phyloP scores from a whole-genome alignment of 805 yeast species.

The Suhomyces xylopsoci region DNA sequence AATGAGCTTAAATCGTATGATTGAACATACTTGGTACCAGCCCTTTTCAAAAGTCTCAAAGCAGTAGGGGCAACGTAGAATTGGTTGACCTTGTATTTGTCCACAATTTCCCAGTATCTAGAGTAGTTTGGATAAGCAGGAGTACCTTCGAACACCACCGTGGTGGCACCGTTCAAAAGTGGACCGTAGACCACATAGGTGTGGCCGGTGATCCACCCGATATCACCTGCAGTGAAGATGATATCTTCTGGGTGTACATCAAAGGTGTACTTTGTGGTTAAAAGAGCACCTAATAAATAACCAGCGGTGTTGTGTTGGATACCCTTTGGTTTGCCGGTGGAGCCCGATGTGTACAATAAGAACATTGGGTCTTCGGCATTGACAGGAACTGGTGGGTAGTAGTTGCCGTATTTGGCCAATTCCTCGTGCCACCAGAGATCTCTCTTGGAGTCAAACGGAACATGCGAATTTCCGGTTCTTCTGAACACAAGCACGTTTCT shows the following conservation, averaged over 20 bases:
- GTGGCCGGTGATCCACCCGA: conserved; percentile 99
- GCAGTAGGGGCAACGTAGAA: conserved; percentile 99
- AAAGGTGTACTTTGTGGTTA: conserved; percentile 89
- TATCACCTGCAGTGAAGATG: conserved; percentile 95
- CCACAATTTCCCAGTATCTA: conserved; percentile 95
- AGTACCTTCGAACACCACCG: conserved; percentile 94
- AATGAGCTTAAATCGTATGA: conserved; percentile 81
- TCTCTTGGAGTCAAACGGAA: conserved; percentile 73
- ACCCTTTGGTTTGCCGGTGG: conserved; percentile 98
- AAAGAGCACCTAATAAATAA: conserved; percentile 85
- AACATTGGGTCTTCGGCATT: conserved; percentile 93
- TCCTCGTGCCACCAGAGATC: conserved; percentile 98
- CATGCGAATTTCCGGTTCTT: conserved; percentile 76
- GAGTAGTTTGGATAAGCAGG: conserved; percentile 96
- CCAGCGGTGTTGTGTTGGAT: conserved; percentile 95
- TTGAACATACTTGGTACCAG: conserved; percentile 80
- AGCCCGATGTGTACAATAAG: conserved; percentile 94
- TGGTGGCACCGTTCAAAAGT: conserved; percentile 76
- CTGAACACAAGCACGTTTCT: conserved; percentile 81
- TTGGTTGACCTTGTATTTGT: conserved; percentile 86
- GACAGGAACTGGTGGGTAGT: conserved; percentile 84
- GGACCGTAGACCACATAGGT: conserved; percentile 96
- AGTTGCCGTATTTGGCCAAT: conserved; percentile 72
- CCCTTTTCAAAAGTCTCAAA: conserved; percentile 80
- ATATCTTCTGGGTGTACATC: conserved; percentile 88